Conservation (phyloP, 31 red algal species). For the Odonthalia washingtoniensis region DNA sequence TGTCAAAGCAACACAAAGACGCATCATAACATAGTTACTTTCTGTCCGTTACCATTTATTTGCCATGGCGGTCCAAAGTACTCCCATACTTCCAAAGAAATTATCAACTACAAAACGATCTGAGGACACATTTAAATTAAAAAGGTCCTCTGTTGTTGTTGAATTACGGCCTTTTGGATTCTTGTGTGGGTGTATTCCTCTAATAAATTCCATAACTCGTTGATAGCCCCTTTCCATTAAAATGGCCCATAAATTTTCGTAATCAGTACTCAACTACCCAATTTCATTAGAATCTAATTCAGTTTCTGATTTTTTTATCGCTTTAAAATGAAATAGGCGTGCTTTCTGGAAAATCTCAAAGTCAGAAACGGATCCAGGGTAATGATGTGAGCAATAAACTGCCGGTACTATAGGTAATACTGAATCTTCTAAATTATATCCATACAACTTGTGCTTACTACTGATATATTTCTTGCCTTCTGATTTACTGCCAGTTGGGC, state of each 20-base stretch:
- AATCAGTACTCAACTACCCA: too few species aligned
- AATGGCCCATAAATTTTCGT: too few species aligned
- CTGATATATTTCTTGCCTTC: neutral
- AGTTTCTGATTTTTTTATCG: too few species aligned
- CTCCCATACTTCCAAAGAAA: slow-evolving; percentile 17
- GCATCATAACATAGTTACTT: neutral
- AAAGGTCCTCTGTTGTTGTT: neutral
- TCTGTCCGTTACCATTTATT: slow-evolving; percentile 1
- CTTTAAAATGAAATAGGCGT: neutral
- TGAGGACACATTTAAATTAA: slow-evolving; percentile 12
- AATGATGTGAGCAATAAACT: neutral
- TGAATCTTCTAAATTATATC: neutral
- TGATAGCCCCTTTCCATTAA: too few species aligned
- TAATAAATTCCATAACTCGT: neutral
- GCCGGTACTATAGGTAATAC: neutral
- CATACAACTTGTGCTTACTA: neutral
- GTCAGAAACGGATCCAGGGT: neutral
- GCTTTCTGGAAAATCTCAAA: neutral
- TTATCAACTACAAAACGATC: slow-evolving; percentile 37
- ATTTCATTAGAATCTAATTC: too few species aligned
- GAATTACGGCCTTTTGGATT: neutral
- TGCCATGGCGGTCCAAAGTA: slow-evolving; percentile 19
- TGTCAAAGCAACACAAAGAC: neutral
- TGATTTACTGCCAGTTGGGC: neutral
- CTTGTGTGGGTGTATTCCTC: neutral